phyloP scores from a whole-genome alignment of 306 rosid genomes.

The Senna siamea region DNA sequence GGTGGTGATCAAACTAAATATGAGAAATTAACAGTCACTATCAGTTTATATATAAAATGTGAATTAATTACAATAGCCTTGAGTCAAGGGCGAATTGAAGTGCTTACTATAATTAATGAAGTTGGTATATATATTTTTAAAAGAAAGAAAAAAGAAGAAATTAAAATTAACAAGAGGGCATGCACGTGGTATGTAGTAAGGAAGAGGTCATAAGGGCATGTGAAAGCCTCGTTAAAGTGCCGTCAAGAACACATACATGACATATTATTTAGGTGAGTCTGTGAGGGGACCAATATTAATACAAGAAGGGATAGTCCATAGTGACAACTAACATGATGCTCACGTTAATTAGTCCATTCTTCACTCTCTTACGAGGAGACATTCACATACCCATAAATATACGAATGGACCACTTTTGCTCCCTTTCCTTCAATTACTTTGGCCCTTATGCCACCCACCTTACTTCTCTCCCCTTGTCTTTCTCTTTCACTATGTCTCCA shows the following conservation, averaged over 20 bases:
- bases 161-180: no score
- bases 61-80: no score
- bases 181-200: constrained; percentile 58
- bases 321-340: constrained; percentile 84
- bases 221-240: constrained; percentile 76
- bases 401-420: constrained; percentile 57
- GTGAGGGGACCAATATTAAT: constrained; percentile 54
- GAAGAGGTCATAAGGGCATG: constrained; percentile 66
- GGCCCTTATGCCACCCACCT: constrained; percentile 39
- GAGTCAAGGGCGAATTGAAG: no score
- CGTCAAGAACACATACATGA: constrained; percentile 45
- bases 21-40: no score
- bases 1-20: no score
- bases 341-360: constrained; percentile 66
- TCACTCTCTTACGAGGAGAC: constrained; percentile 57
- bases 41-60: no score
- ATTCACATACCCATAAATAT: constrained; percentile 30
- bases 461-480: constrained; percentile 25
- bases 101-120: no score
- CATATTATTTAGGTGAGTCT: no score
- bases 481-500: background rate
- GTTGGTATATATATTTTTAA: no score
- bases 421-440: constrained; percentile 60
- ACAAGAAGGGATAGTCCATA: constrained; percentile 35
- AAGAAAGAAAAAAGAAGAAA: no score